Conservation (phyloP, 2,329 filamentous ascomycete genomes). For the Ophiocordyceps camponoti-rufipedis region DNA sequence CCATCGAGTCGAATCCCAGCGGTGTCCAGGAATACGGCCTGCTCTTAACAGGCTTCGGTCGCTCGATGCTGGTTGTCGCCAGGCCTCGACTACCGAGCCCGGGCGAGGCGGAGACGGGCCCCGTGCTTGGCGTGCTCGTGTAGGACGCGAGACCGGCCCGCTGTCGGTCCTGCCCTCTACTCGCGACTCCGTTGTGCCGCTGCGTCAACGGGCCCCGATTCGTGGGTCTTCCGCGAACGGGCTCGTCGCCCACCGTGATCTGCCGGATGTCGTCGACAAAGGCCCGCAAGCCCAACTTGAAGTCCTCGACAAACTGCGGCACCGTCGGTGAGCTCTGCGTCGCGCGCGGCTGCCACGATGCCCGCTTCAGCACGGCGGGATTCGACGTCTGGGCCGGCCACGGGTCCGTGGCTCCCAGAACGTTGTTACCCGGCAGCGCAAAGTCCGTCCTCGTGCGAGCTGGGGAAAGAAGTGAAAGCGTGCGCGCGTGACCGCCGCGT, state of each 20-base stretch:
- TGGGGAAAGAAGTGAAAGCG: conserved; percentile 69
- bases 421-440: conserved; percentile 20
- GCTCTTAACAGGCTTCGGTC: conserved; percentile 19
- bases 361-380: conserved; percentile 30
- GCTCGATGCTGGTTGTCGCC: conserved; percentile 10
- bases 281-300: conserved; percentile 78
- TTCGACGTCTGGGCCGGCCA: conserved; percentile 17
- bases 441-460: conserved; percentile 27
- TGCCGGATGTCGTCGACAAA: conserved; percentile 93
- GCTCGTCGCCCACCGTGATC: conserved; percentile 90
- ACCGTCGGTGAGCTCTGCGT: conserved; percentile 24
- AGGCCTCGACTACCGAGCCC: neutral
- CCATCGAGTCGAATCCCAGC: conserved; percentile 34
- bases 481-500: conserved; percentile 42
- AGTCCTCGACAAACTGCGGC: conserved; percentile 75
- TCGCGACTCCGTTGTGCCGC: conserved; percentile 5
- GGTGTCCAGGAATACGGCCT: conserved; percentile 45
- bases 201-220: conserved; percentile 1
- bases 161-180: conserved; percentile 3
- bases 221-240: conserved; percentile 34
- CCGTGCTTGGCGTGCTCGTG: conserved; percentile 6
- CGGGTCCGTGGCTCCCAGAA: conserved; percentile 12
- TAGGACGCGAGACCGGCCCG: conserved; percentile 2
- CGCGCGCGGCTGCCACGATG: conserved; percentile 38
- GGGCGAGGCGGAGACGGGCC: neutral